These are phyloP conservation scores for Smallanthus sonchifolius DNA, from an alignment of 129 eudicot genomes.

Conservation along the genomic window DNA sequence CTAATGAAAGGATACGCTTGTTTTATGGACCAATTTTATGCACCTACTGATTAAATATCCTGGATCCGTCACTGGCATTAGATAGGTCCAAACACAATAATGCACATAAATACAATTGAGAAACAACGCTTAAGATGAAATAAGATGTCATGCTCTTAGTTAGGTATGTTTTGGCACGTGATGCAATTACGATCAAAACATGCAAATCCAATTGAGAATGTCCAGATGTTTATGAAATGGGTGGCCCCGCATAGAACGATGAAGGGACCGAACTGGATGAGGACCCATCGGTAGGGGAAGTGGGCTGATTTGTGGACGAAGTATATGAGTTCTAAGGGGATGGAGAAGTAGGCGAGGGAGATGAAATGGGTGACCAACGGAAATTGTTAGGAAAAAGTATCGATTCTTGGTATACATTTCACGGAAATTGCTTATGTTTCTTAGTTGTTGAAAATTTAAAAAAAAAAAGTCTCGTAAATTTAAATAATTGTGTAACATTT, in stretches of 20 bases:
- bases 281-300: slow-evolving; percentile 49
- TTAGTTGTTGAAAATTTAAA: no score
- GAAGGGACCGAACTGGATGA: slow-evolving; percentile 52
- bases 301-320: slow-evolving; percentile 47
- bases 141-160: not conserved
- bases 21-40: no score
- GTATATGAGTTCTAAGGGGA: slow-evolving; percentile 57
- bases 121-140: not conserved
- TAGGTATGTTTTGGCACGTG: not conserved
- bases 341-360: slow-evolving; percentile 53
- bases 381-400: no score
- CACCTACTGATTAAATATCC: no score
- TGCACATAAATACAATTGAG: not conserved
- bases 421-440: no score
- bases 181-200: not conserved
- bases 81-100: not conserved
- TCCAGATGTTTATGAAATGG: slow-evolving; percentile 49
- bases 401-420: no score
- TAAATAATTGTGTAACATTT: no score
- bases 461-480: no score
- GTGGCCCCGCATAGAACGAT: slow-evolving; percentile 58
- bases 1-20: no score
- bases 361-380: no score
- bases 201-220: not conserved
- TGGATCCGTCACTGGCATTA: no score